Evolutionary conservation across 2,329 filamentous ascomycete genomes (phyloP).

Genomic region (Thelonectria olida): DNA sequence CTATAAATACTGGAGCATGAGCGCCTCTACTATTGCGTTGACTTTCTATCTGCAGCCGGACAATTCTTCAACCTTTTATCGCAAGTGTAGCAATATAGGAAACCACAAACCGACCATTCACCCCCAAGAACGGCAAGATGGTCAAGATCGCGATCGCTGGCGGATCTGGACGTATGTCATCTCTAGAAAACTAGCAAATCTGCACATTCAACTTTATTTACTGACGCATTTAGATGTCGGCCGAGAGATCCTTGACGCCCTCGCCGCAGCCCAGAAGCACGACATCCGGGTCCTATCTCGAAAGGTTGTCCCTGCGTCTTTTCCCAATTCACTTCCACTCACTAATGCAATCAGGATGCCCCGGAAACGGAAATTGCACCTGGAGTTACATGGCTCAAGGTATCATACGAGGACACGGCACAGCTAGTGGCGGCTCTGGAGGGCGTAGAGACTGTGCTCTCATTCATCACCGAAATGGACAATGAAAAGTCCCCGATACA

Average conservation of each 20-base stretch:
- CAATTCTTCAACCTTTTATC: not conserved
- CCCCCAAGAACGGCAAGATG: slow-evolving; percentile 26
- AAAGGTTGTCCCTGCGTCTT: slow-evolving; percentile 48
- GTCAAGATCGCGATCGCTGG: slow-evolving; percentile 37
- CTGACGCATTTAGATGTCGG: slow-evolving; percentile 56
- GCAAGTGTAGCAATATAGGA: too few species aligned
- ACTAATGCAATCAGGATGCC: slow-evolving; percentile 18
- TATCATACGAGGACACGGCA: slow-evolving; percentile 45
- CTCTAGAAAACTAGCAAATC: fast-evolving
- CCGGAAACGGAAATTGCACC: slow-evolving; percentile 8
- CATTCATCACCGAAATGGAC: slow-evolving; percentile 53
- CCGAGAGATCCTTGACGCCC: slow-evolving; percentile 59
- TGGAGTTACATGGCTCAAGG: slow-evolving; percentile 17
- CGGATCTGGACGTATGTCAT: slow-evolving; percentile 31
- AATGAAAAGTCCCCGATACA: slow-evolving; percentile 46
- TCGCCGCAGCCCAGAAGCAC: slow-evolving; percentile 59
- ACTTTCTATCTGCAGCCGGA: not conserved
- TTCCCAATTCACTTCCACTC: too few species aligned
- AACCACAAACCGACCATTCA: not conserved
- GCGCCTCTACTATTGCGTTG: not conserved
- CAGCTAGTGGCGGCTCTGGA: slow-evolving; percentile 49
- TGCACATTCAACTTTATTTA: not conserved
- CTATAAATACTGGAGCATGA: not conserved
- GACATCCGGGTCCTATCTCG: slow-evolving; percentile 61
- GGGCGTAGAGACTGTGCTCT: slow-evolving; percentile 63